phyloP scores from a whole-genome alignment of 2,329 filamentous ascomycete genomes.

The Ceratocystis destructans region DNA sequence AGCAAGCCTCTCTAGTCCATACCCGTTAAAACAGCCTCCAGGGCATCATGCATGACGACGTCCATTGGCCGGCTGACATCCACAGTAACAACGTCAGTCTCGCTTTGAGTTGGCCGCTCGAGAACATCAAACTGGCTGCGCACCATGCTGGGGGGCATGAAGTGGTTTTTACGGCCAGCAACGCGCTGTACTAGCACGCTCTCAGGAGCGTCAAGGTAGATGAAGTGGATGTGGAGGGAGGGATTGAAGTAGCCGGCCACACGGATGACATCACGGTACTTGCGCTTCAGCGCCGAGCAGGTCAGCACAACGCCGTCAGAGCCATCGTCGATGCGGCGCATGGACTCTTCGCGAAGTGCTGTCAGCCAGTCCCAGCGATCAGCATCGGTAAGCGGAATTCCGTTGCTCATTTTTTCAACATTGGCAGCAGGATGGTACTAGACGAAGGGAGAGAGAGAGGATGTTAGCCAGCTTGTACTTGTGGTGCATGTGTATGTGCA shows the following conservation, averaged over 20 bases:
- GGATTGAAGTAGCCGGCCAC: conserved; percentile 64
- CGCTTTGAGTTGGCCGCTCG: conserved; percentile 62
- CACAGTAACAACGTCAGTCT: conserved; percentile 57
- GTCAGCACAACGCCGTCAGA: conserved; percentile 76
- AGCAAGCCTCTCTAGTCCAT: conserved; percentile 26
- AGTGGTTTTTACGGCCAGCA: conserved; percentile 62
- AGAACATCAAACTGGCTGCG: conserved; percentile 78
- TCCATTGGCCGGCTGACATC: conserved; percentile 49
- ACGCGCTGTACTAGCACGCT: conserved; percentile 65
- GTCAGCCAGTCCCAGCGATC: conserved; percentile 98
- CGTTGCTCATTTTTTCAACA: conserved; percentile 79
- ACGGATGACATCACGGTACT: conserved; percentile 86
- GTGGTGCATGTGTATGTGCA: conserved; percentile 6
- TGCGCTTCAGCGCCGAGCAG: conserved; percentile 90
- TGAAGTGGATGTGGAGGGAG: conserved; percentile 71
- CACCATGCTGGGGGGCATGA: conserved; percentile 94
- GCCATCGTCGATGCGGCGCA: conserved; percentile 41
- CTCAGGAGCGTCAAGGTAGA: conserved; percentile 74
- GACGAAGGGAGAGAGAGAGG: conserved; percentile 8
- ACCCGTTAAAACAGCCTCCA: conserved; percentile 42
- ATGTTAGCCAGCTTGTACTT: conserved; percentile 21
- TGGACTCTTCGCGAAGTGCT: conserved; percentile 54
- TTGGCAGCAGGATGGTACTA: conserved; percentile 66
- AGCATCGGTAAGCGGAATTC: conserved; percentile 73
- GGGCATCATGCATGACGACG: conserved; percentile 46